Conservation (phyloP, 306 rosid genomes). For the Mucuna pruriens region DNA sequence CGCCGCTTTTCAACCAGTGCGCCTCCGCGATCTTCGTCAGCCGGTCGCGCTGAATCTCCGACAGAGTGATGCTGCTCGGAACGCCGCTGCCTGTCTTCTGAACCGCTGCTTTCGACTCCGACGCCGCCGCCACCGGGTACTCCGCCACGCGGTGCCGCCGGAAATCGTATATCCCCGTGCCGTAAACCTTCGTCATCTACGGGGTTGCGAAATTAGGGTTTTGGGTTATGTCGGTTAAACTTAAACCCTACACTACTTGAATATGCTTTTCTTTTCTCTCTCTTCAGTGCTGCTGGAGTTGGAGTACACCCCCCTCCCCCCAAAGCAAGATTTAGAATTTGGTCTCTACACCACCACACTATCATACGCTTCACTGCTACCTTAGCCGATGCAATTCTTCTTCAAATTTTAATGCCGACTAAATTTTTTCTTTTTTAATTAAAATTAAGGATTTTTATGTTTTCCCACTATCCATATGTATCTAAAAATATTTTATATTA, state of each 20-base stretch:
- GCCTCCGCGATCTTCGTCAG: slow-evolving; percentile 84
- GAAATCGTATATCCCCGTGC: slow-evolving; percentile 84
- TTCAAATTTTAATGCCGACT: too few species aligned
- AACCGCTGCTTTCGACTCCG: slow-evolving; percentile 49
- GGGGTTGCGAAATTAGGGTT: slow-evolving; percentile 13
- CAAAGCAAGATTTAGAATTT: neutral
- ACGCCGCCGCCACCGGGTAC: slow-evolving; percentile 62
- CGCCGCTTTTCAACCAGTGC: slow-evolving; percentile 71
- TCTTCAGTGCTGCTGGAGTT: neutral
- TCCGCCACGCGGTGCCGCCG: slow-evolving; percentile 96
- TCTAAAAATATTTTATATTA: too few species aligned
- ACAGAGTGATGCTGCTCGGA: slow-evolving; percentile 73
- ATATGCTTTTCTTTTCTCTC: neutral
- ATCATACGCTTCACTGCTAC: too few species aligned
- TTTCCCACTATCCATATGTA: too few species aligned
- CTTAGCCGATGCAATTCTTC: too few species aligned
- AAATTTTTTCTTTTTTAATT: too few species aligned
- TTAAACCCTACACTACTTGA: neutral
- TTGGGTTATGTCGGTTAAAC: neutral
- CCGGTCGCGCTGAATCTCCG: slow-evolving; percentile 90
- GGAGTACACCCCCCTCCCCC: neutral
- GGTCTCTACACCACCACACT: too few species aligned
- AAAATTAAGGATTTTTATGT: too few species aligned
- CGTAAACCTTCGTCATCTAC: slow-evolving; percentile 86
- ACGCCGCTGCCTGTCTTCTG: slow-evolving; percentile 46